Evolutionary conservation across 208 protist genomes (phyloP), one percentile per base, ranked within the genome.

Genomic region (Wallacemonas sp.): DNA sequence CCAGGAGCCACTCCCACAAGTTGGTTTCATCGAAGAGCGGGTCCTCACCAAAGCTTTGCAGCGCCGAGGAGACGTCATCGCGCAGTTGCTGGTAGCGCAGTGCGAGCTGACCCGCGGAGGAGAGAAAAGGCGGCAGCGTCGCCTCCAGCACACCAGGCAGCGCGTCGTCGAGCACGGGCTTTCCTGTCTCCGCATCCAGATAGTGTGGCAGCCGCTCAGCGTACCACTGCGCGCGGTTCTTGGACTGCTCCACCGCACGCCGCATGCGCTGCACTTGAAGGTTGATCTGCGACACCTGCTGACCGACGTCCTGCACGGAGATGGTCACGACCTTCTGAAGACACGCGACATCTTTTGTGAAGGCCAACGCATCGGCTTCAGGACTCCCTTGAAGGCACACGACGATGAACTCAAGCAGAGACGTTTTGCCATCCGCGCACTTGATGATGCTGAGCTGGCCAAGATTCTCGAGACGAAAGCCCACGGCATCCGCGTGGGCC

Each of bases 11-110:
- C 32, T 49, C 67, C 85, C 84, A 91, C 11, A 94, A 38, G 2
- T 75, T 56, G 17, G 76, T 88, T 56, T 91, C 88, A 64, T 94
- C 88, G 4, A 58, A 62, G 26, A 46, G 61, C 5, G 75, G 55
- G 39, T 94, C 88, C 66, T 94, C 88, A 36, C 88, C 88, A 75
- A 83, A 94, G 48, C 71, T 78, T 32, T 78, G 77, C 17, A 94
- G 54, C 84, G 91, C 87, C 3, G 79, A 72, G 12, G 80, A 75
- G 46, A 88, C 63, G 66, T 90, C 80, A 8, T 90, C 81, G n/a
- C 80, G 74, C 38, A 89, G 67, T 61, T 81, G 73, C 68, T 88
- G 83, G 32, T 85, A 80, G 16, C 81, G 73, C 29, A 94, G 56
- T 0, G 78, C 78, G 33, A 94, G 75, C 62, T 87, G 66, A 21